phyloP scores from a whole-genome alignment of 768 basidiomycete genomes.

The Russula brevipes region DNA sequence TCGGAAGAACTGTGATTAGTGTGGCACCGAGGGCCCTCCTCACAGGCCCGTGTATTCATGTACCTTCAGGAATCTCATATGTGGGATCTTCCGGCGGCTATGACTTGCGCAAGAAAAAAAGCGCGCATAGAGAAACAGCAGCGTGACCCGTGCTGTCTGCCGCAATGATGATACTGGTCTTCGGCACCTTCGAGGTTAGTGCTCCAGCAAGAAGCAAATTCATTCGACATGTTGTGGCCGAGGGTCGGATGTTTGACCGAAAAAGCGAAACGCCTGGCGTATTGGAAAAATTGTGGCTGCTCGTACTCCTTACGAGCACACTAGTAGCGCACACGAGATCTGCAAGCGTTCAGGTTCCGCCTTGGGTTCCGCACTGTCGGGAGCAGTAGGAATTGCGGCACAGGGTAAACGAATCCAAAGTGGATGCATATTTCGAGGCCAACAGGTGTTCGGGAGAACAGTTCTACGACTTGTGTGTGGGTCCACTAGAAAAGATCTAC shows the following conservation, averaged over 20 bases:
- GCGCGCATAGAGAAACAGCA: background rate
- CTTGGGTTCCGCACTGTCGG: background rate
- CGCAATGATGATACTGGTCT: no score
- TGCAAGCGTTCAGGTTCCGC: background rate
- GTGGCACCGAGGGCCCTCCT: background rate
- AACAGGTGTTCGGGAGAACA: no score
- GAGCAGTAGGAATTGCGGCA: background rate
- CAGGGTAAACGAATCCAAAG: background rate
- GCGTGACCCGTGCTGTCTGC: no score
- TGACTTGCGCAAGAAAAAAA: background rate
- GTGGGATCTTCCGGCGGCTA: no score
- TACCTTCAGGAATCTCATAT: background rate
- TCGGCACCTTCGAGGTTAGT: no score
- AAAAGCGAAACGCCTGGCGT: background rate
- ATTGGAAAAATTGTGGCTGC: background rate
- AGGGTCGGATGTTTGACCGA: no score
- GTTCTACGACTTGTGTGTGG: background rate
- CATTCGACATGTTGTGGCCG: no score
- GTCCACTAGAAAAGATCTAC: background rate
- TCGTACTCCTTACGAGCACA: background rate
- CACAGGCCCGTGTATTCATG: background rate
- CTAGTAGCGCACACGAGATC: no score
- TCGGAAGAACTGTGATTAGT: background rate
- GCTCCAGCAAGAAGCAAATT: no score
- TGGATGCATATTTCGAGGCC: background rate